Base-by-base conservation (phyloP, 2,329 filamentous ascomycete species). In the Alternaria metachromatica region DNA sequence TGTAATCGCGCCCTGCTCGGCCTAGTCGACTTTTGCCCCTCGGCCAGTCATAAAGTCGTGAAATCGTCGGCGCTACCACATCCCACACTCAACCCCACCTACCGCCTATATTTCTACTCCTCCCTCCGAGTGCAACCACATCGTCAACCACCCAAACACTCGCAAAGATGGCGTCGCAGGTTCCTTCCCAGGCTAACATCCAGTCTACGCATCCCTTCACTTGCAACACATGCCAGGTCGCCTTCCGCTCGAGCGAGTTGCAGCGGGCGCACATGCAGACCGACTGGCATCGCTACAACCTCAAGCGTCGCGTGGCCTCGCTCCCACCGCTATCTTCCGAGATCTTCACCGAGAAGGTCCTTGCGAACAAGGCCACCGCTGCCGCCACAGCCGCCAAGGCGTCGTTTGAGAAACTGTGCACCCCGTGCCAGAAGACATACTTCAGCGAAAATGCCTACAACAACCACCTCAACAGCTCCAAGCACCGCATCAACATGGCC, bases 271-370 rank as follows among this genome's bases (percentile, higher is more conserved):
- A 99, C 80, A 99, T 99, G 96, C 94, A 96, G 81, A 96, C 91
- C 73, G 96, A 99, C 83, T 99, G 96, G 96, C 95, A 99, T 81
- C 90, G 96, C 69, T 97, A 97, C 82, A 99, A 99, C 80, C 88
- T 98, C 74, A 97, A 98, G 84, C 92, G 96, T 72, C 90, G 94
- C 74, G 92, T 98, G 60, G 94, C 95, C 45, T 93, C 92, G 6
- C 86, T 98, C 6, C 94, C 95, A 28, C 94, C 96, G 4, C 93
- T 98, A 53, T 90, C 94, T 7, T 94, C 95, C 58, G 94, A 98
- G 78, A 87, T 93, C 62, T 99, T 98, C 80, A 93, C 93, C 73
- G 96, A 98, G 74, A 98, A 98, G 80, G 95, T 99, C 43, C 85
- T 97, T 15, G 93, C 94, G 72, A 95, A 94, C 68, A 93, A 96